Base-by-base conservation (phyloP, 2,329 filamentous ascomycete genomes). In the Paecilomyces fulvus region DNA sequence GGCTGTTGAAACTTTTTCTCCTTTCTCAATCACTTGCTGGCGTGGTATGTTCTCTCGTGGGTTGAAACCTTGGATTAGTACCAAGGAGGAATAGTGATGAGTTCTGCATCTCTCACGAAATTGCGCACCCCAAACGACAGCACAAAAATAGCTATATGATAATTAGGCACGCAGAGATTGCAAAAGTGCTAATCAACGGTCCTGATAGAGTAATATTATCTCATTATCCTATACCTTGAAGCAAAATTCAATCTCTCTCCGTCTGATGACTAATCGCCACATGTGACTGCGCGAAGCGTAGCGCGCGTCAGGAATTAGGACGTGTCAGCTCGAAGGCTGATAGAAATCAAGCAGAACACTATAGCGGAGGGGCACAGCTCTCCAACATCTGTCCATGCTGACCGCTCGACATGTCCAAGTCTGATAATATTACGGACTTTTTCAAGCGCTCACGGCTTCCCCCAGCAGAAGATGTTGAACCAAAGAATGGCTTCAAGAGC, bases 391-490 rank as follows among this genome's bases (percentile, higher is more conserved):
- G n/a, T 17, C n/a, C 17, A 43, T 43, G 37, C n/a, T n/a, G 37
- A 43, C 14, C n/a, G 43, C 53, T 56, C 59, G 56, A 55, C 28
- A 70, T 71, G 67, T 60, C 62, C 30, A 55, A 60, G 52, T 66
- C 66, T 56, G 68, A 64, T 14, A 72, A 63, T 51, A 76, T 80
- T 30, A 71, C 69, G 9, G 74, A 77, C 54, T 81, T 77, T 61
- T 81, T 82, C 65, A 74, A 72, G 51, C 72, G 73, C 2, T 74
- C 71, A 53, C 55, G 64, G 28, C 66, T 65, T 54, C 59, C 56
- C 54, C 49, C 62, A 64, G 28, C 64, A 28, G 5, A 23, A n/a
- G 51, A 55, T 17, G 33, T 11, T 25, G 12, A 49, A 14, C 14
- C 10, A 11, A n/a, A 37, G 1, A 23, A 46, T 33, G 46, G 9